phyloP scores from a whole-genome alignment of 257 asterid species.

The Solanum chmielewskii region DNA sequence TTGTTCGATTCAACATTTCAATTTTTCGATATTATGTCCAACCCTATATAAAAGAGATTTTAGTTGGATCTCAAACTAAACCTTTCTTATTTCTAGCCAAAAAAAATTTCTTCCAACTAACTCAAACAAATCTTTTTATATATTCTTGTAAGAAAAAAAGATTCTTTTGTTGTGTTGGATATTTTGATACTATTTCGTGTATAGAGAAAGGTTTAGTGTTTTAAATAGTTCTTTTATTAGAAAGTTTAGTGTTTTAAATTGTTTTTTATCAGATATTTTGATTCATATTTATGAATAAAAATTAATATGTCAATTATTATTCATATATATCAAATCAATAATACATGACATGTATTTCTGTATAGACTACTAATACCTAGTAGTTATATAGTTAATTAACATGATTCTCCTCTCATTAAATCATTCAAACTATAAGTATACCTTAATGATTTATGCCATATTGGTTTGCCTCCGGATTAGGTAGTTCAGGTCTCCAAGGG shows the following conservation, averaged over 20 bases:
- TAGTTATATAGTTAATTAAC: neutral
- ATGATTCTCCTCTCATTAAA: neutral
- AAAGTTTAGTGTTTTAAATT: too few relatives aligned
- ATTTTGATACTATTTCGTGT: neutral
- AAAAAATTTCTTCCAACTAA: neutral
- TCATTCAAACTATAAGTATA: neutral
- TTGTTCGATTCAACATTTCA: too few relatives aligned
- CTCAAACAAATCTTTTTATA: neutral
- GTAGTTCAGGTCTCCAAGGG: neutral
- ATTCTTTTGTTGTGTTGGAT: neutral
- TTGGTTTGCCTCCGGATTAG: too few relatives aligned
- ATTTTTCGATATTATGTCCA: too few relatives aligned
- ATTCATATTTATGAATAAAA: neutral
- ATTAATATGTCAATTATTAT: neutral
- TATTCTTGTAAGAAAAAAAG: neutral
- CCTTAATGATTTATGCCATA: too few relatives aligned
- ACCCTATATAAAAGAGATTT: neutral
- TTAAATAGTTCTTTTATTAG: too few relatives aligned
- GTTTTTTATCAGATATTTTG: neutral
- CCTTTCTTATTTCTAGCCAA: neutral
- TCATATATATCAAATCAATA: neutral
- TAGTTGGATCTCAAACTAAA: neutral
- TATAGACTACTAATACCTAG: neutral
- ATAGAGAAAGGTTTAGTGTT: neutral
- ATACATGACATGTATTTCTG: neutral